Evolutionary conservation across 2,329 filamentous ascomycete species (phyloP), one percentile per base, ranked within the genome.

Genomic region (Dactylellina haptotyla): DNA sequence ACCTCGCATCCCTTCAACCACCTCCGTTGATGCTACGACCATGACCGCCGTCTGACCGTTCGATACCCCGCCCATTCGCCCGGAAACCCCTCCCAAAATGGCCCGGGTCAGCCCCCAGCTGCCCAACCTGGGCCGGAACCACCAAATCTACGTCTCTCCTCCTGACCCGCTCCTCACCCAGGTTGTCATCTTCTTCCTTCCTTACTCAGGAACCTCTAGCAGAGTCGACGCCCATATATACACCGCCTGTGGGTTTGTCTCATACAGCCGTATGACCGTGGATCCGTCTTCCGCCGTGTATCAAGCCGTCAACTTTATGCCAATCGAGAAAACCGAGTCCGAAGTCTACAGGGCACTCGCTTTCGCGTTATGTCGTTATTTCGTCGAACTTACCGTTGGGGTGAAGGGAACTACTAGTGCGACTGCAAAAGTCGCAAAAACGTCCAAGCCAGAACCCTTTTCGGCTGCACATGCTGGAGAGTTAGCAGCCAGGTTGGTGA

Each of bases 171-270:
- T 93, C 76, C 89, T 96, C 65, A 89, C 89, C 81, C 87, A 93
- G 82, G 85, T 98, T 77, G 85, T 98, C 77, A 86, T 97, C 81
- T 97, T 98, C 85, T 92, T 97, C 81, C 94, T 94, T 12, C 88
- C 93, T 14, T 94, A 94, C 50, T 93, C 93, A 28, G 96, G 92
- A 45, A 89, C 91, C 78, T 96, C 96, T 82, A 97, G 94, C 75
- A 90, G 95, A 81, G 93, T 98, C 77, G 94, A 98, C 83, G 87
- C 95, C 76, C 95, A 98, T 82, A 87, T 99, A 81, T 92, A 96
- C 83, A 91, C 91, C 74, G 88, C 92, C 1, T 93, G 92, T 76
- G 95, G 95, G 76, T 90, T 96, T 78, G 90, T 92, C 79, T 94
- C 90, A 77, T 99, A 94, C 80, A 89, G 91, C 72, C 92, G 94